Evolutionary conservation across 1,284 basidiomycete genomes (phyloP), one percentile per base, ranked within the genome.

Genomic region (Trichosporon coremiiforme): DNA sequence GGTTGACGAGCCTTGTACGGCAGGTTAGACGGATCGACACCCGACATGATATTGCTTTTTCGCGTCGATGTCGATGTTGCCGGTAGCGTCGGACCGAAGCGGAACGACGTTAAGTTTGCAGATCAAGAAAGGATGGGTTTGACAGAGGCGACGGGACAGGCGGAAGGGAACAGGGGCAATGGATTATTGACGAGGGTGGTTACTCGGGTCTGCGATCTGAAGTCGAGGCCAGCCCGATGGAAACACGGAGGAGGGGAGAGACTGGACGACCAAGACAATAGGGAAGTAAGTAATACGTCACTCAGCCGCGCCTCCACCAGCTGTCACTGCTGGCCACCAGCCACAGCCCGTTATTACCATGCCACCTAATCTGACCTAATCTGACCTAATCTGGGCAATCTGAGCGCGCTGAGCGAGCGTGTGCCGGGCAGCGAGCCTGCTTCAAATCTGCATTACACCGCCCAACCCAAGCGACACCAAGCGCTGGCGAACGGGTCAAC

Each of bases 1-100:
- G 70, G 71, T 20, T 70, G 66, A 7, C 79, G 73, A 1, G 78
- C 76, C 66, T 74, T 33, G 70, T 81, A 81, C 4, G 79, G 76
- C 10, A 78, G 64, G 35, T 68, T 60, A 10, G 66, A 38, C 33
- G 50, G 63, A 53, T 62, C 33, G 57, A 31, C 64, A 20, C 57
- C 57, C 29, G 57, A 41, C 64, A 65, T 65, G 36, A 4, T 63
- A 35, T 38, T 60, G 29, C 2, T 60, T 60, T 60, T 10, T 13
- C 7, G 17, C 25, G 20, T 20, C 25, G 29, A 17, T 33, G 57
- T 60, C 57, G 57, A 15, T 20, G 20, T 57, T 13, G 55, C 4
- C 15, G n/a, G 55, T 13, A 29, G 25, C 47, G 47, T 53, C 47
- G 47, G 47, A 20, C 47, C 47, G 47, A 22, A 22, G 20, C 20